Evolutionary conservation across 306 rosid genomes (phyloP), one percentile per base, ranked within the genome.

Genomic region (Lupinus albus): DNA sequence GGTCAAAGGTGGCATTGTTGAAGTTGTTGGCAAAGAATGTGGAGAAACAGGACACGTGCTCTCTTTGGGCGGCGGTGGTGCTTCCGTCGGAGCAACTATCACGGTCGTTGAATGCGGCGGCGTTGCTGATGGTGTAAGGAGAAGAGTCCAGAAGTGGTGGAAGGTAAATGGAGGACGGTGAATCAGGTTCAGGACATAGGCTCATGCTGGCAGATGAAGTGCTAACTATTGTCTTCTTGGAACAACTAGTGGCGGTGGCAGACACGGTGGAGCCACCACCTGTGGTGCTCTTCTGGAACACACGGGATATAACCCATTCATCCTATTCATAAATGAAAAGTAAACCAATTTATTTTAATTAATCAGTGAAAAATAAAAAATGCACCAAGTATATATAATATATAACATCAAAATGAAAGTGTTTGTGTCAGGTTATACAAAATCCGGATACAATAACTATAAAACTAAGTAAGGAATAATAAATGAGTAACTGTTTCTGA

Each of bases 1-100:
- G 65, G 18, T 76, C 85, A 14, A 76, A 80, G 46, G 61, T 61
- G 3, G 76, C 76, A 61, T 70, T 81, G 64, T 1, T 10, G 71
- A 28, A 67, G 73, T 12, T 69, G 76, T 41, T 67, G 57, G 21
- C 77, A 56, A 60, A 45, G 2, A 69, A 54, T 75, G 96, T 94
- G 99, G 99, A 94, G 99, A 94, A 94, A 90, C 99, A 94, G 97
- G 99, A 85, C 99, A 94, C 99, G 99, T 94, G 99, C 99, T 91
- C 96, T 71, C 72, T 94, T 10, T 81, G 49, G 21, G 35, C 36
- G 14, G 73, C 82, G 79, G 77, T 80, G 48, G 61, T 83, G 78
- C 80, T 72, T 25, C 79, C 85, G 45, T 61, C 81, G 15, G 89
- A 79, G 65, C 89, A 77, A 79, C 79, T 75, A 12, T 87, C 86